Evolutionary conservation across 129 eudicot genomes (phyloP).

Genomic region (Chrysanthemum seticuspe): DNA sequence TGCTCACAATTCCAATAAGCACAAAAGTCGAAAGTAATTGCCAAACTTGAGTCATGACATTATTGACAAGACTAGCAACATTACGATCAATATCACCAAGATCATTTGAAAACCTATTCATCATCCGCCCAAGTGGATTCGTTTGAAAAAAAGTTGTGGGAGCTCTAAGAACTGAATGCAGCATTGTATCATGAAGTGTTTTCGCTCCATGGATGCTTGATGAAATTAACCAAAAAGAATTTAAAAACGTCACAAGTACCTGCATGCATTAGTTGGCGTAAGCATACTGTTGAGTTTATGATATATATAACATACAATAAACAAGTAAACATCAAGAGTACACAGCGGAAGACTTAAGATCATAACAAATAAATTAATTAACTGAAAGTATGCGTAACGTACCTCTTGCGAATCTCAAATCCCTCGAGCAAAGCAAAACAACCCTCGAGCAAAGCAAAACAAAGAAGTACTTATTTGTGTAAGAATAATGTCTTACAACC

Average conservation of each 20-base stretch:
- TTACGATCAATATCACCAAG: slow-evolving; percentile 86
- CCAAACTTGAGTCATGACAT: slow-evolving; percentile 66
- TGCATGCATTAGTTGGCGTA: slow-evolving; percentile 30
- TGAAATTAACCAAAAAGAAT: slow-evolving; percentile 89
- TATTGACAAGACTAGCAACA: slow-evolving; percentile 69
- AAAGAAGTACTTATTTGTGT: too few species aligned
- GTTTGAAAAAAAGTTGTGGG: slow-evolving; percentile 95
- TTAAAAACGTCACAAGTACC: slow-evolving; percentile 77
- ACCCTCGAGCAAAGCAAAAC: too few species aligned
- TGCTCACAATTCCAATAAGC: slow-evolving; percentile 90
- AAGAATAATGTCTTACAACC: too few species aligned
- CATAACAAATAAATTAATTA: too few species aligned
- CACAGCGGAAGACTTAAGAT: too few species aligned
- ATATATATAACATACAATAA: too few species aligned
- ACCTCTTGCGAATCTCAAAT: too few species aligned
- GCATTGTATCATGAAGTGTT: slow-evolving; percentile 80
- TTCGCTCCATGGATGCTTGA: slow-evolving; percentile 90
- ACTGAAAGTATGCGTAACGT: too few species aligned
- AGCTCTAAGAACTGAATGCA: slow-evolving; percentile 76
- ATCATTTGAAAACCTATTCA: slow-evolving; percentile 95
- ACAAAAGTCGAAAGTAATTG: slow-evolving; percentile 90
- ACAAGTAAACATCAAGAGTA: too few species aligned
- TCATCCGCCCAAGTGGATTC: slow-evolving; percentile 86
- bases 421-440: too few species aligned
- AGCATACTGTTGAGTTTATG: too few species aligned